These are phyloP conservation scores for Talaromyces proteolyticus DNA, from an alignment of 495 filamentous ascomycete genomes.

Conservation along the genomic window DNA sequence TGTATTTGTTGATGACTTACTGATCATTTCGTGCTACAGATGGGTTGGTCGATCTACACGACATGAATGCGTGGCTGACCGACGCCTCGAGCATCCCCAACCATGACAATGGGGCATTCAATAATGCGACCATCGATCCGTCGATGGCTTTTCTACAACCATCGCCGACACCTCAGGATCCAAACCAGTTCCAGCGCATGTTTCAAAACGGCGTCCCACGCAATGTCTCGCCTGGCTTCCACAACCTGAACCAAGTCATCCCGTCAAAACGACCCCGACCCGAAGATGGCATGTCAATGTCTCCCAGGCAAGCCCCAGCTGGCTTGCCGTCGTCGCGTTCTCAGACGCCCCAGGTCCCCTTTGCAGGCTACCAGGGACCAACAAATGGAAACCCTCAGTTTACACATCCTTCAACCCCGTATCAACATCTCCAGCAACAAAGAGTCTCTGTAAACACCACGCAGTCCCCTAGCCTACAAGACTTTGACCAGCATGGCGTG, in stretches of 20 bases:
- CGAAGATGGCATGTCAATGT: constrained; percentile 78
- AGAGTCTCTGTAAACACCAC: constrained; percentile 75
- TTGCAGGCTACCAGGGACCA: constrained; percentile 57
- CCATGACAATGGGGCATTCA: constrained; percentile 75
- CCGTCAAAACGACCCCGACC: constrained; percentile 83
- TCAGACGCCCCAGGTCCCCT: constrained; percentile 75
- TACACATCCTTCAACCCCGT: constrained; percentile 54
- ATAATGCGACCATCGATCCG: constrained; percentile 50
- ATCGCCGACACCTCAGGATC: constrained; percentile 52
- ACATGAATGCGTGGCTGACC: constrained; percentile 83
- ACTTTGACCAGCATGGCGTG: constrained; percentile 58
- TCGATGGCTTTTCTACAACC: constrained; percentile 46
- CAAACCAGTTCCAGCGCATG: constrained; percentile 59
- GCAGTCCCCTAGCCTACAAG: constrained; percentile 84
- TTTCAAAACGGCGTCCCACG: constrained; percentile 72
- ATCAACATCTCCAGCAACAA: constrained; percentile 72
- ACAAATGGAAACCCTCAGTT: constrained; percentile 51
- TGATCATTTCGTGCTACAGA: constrained; percentile 28
- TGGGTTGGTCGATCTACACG: constrained; percentile 51
- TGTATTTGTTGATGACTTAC: constrained; percentile 1
- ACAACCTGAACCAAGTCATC: constrained; percentile 70
- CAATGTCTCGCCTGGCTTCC: constrained; percentile 74
- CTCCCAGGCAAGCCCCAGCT: constrained; percentile 70
- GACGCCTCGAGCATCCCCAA: constrained; percentile 64
- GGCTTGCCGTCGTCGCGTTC: constrained; percentile 78